Percentiles rank a stretch among this genome's conserved stretches.
These are phyloP conservation scores for Mucor piriformis DNA, from an alignment of 371 early-diverging fungal genomes.

Conservation along the genomic window DNA sequence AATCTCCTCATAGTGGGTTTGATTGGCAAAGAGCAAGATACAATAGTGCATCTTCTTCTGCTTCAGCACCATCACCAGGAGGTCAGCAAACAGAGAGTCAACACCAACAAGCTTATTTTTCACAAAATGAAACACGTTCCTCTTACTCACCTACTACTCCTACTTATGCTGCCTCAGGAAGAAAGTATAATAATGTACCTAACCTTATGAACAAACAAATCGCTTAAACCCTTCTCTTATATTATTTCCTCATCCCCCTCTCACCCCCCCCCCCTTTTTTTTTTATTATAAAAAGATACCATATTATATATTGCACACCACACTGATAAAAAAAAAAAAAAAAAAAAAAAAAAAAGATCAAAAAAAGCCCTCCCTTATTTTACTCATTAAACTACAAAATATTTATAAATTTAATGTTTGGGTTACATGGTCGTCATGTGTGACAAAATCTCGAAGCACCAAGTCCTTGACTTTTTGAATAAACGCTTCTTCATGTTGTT, in stretches of 20 bases:
- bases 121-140: neutral
- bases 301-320: neutral
- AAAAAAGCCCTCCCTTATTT: neutral
- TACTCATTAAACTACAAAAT: no score
- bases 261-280: no score
- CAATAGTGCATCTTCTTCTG: conserved; percentile 27
- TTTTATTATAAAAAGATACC: neutral
- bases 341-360: no score
- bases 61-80: conserved; percentile 24
- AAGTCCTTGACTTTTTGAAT: conserved; percentile 40
- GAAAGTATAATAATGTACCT: conserved; percentile 18
- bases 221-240: no score
- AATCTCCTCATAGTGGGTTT: conserved; percentile 17
- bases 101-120: conserved; percentile 13
- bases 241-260: no score
- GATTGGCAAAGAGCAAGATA: conserved; percentile 31
- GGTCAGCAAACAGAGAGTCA: conserved; percentile 5
- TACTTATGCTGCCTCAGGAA: conserved; percentile 10
- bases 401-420: no score
- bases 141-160: conserved; percentile 22
- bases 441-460: conserved; percentile 18
- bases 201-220: conserved; percentile 19
- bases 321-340: no score
- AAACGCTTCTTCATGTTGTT: conserved; percentile 35
- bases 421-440: neutral